Conservation (phyloP, 2,329 filamentous ascomycete species). For the Parastagonospora avenae region DNA sequence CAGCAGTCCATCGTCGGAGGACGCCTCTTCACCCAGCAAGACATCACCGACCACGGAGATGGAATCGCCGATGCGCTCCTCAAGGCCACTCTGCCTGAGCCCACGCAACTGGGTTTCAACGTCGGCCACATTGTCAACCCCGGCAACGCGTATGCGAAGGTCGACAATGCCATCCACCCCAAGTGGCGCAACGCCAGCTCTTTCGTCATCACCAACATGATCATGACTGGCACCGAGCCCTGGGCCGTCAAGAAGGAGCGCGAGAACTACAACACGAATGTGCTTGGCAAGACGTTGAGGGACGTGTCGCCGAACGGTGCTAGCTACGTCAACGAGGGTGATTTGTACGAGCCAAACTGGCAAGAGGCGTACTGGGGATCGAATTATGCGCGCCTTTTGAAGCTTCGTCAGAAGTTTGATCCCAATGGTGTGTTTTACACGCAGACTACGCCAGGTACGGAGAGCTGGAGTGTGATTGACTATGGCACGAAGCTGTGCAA, state of each 20-base stretch:
- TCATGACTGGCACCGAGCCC: conserved; percentile 35
- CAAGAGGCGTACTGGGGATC: conserved; percentile 43
- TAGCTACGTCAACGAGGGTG: conserved; percentile 46
- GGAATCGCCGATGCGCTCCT: conserved; percentile 33
- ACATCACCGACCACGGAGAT: conserved; percentile 30
- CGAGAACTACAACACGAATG: conserved; percentile 36
- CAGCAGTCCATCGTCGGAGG: conserved; percentile 39
- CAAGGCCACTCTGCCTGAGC: conserved; percentile 28
- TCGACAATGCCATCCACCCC: conserved; percentile 42
- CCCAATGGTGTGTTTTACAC: conserved; percentile 43
- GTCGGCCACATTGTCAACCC: conserved; percentile 45
- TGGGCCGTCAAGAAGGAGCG: conserved; percentile 37
- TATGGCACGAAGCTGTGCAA: conserved; percentile 44
- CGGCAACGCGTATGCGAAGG: conserved; percentile 30
- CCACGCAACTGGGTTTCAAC: conserved; percentile 29
- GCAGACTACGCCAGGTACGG: conserved; percentile 42
- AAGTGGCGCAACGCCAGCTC: conserved; percentile 44
- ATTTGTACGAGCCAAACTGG: conserved; percentile 45
- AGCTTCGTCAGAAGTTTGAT: conserved; percentile 41
- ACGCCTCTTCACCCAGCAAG: conserved; percentile 38
- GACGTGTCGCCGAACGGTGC: conserved; percentile 38
- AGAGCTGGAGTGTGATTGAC: conserved; percentile 42
- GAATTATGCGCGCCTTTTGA: conserved; percentile 40
- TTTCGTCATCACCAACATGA: conserved; percentile 42
- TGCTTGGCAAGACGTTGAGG: conserved; percentile 35